Conservation (phyloP, 495 filamentous ascomycete species). For the Acidomyces sp. region DNA sequence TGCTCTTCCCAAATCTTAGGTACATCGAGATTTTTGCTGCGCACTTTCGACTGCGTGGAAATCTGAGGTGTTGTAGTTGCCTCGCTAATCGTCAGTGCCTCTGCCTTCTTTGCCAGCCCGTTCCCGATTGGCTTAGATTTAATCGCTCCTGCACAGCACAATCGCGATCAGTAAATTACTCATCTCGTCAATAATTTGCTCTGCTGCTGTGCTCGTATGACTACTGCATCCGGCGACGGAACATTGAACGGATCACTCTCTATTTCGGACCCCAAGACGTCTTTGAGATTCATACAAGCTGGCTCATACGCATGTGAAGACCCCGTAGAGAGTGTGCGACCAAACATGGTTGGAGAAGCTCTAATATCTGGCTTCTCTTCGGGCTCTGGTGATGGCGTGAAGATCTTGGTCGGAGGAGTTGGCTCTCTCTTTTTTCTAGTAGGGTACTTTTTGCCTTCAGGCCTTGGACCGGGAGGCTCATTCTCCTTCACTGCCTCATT, state of each 20-base stretch:
- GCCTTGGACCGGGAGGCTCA: background rate
- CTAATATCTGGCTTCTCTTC: constrained; percentile 14
- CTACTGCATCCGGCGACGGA: constrained; percentile 89
- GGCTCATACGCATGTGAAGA: constrained; percentile 16
- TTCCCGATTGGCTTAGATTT: constrained; percentile 36
- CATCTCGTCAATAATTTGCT: constrained; percentile 18
- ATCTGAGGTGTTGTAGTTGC: background rate
- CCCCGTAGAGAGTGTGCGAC: constrained; percentile 8
- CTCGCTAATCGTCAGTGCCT: constrained; percentile 11
- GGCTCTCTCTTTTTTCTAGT: constrained; percentile 14
- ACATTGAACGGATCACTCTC: constrained; percentile 51
- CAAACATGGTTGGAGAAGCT: constrained; percentile 20
- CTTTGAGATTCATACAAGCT: background rate
- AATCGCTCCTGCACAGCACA: no score
- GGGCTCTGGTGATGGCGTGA: constrained; percentile 5
- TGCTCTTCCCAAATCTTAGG: constrained; percentile 55
- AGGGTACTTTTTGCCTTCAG: constrained; percentile 10
- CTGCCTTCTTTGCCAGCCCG: constrained; percentile 17
- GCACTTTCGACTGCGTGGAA: constrained; percentile 45
- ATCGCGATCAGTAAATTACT: constrained; percentile 1
- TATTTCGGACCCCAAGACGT: constrained; percentile 1
- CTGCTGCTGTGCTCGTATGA: constrained; percentile 61
- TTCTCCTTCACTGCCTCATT: constrained; percentile 16
- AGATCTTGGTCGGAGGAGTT: constrained; percentile 12
- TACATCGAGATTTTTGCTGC: constrained; percentile 79